Conservation (phyloP, 345 rosid genomes). For the Pistacia vera region DNA sequence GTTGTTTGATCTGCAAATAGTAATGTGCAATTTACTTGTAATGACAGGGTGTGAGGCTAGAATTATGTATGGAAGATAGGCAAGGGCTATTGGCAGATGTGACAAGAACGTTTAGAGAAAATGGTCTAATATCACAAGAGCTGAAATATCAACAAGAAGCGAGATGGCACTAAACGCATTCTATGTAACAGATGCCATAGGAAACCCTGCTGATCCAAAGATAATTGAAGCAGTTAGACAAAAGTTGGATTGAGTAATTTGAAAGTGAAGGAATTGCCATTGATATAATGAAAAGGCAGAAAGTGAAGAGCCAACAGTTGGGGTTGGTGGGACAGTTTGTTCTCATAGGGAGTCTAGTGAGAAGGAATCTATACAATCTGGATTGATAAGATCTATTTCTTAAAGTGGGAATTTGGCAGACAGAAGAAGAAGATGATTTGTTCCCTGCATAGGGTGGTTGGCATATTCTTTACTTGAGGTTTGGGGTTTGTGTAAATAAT, state of each 20-base stretch:
- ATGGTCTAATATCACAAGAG: constrained; percentile 86
- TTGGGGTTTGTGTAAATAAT: constrained; percentile 44
- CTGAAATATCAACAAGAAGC: constrained; percentile 72
- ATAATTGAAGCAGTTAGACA: constrained; percentile 74
- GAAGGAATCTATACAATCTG: constrained; percentile 87
- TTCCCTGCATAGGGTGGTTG: constrained; percentile 13
- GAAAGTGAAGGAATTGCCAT: constrained; percentile 85
- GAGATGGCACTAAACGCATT: constrained; percentile 66
- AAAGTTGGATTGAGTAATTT: constrained; percentile 62
- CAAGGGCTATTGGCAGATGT: constrained; percentile 85
- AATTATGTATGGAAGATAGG: constrained; percentile 59
- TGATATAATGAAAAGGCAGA: constrained; percentile 43
- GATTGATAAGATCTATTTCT: constrained; percentile 77
- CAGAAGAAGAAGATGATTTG: neutral
- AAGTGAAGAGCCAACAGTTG: constrained; percentile 57
- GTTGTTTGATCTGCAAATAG: neutral
- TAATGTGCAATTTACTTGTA: neutral
- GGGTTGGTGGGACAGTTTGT: constrained; percentile 75
- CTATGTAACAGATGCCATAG: constrained; percentile 75
- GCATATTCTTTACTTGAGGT: constrained; percentile 57
- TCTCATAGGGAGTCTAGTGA: constrained; percentile 83
- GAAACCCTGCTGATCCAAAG: constrained; percentile 59
- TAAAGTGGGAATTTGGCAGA: constrained; percentile 30
- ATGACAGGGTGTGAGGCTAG: constrained; percentile 81
- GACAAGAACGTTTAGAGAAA: constrained; percentile 87